phyloP scores from a whole-genome alignment of 2,329 filamentous ascomycete species.

The Cladorrhinum sp. region DNA sequence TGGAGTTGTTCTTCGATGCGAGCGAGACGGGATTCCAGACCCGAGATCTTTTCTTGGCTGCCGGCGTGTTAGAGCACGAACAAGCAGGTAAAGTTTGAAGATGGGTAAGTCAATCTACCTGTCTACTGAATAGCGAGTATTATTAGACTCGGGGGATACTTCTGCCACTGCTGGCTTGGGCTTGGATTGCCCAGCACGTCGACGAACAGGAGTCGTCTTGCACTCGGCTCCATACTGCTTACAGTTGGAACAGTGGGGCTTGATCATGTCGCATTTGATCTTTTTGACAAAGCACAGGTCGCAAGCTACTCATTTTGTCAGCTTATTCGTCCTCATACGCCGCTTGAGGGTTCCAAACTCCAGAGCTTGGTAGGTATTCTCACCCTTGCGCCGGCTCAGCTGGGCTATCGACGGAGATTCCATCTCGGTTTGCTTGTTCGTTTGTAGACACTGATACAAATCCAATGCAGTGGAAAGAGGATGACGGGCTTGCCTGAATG shows the following conservation, averaged over 20 bases:
- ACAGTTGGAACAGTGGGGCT: conserved; percentile 44
- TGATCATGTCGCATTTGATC: conserved; percentile 45
- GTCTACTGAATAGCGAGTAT: background rate
- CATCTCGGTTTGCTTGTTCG: background rate
- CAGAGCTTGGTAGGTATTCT: too few species aligned
- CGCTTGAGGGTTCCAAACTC: background rate
- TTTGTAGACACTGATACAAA: background rate
- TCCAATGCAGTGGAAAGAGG: too few species aligned
- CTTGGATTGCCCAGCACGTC: conserved; percentile 20
- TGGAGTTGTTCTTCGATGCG: conserved; percentile 35
- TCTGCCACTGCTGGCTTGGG: conserved; percentile 8
- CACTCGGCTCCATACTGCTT: conserved; percentile 42
- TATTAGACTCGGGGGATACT: background rate
- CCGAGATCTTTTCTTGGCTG: conserved; percentile 1
- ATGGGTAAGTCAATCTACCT: background rate
- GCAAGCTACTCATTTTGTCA: conserved; percentile 31
- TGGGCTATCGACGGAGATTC: background rate
- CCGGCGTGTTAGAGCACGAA: too few species aligned
- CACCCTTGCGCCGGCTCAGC: conserved; percentile 1
- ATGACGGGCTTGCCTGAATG: background rate
- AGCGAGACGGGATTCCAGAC: conserved; percentile 29
- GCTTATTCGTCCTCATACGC: background rate
- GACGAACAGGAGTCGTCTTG: conserved; percentile 31
- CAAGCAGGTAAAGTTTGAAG: too few species aligned
- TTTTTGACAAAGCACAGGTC: conserved; percentile 46